These are phyloP conservation scores for Lodderomyces parapsilosis DNA, from an alignment of 1,139 yeast species.

Conservation along the genomic window DNA sequence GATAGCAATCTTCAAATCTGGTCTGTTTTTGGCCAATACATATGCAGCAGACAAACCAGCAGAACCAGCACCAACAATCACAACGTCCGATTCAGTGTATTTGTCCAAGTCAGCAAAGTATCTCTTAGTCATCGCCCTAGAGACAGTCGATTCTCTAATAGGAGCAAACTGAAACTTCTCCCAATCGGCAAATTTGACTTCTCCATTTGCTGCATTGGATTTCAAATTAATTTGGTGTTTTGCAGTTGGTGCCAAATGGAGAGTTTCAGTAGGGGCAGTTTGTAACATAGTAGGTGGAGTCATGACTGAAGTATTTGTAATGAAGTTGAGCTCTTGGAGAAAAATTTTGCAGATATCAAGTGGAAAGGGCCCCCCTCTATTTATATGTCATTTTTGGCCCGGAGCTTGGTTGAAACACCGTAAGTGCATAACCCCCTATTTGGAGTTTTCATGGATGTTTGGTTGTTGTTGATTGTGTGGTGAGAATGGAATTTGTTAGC, in stretches of 20 bases:
- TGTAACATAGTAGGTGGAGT: constrained; percentile 38
- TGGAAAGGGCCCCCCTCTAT: neutral
- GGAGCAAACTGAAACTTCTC: constrained; percentile 67
- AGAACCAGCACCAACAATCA: constrained; percentile 78
- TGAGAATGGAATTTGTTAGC: constrained; percentile 3
- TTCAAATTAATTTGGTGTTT: constrained; percentile 10
- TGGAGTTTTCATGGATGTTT: neutral
- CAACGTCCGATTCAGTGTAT: constrained; percentile 73
- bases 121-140: constrained; percentile 81
- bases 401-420: neutral
- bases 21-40: constrained; percentile 69
- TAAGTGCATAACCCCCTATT: constrained; percentile 8
- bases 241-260: constrained; percentile 5
- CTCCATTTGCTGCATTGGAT: constrained; percentile 17
- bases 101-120: constrained; percentile 74
- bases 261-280: constrained; percentile 19
- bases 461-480: neutral
- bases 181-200: constrained; percentile 54
- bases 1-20: constrained; percentile 73
- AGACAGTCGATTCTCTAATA: constrained; percentile 74
- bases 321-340: neutral
- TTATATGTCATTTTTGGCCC: neutral
- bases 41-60: constrained; percentile 78
- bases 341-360: no score
- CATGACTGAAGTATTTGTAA: constrained; percentile 18